These are phyloP conservation scores for Coniochaeta ligniaria DNA, from an alignment of 2,329 filamentous ascomycete species.

Conservation along the genomic window DNA sequence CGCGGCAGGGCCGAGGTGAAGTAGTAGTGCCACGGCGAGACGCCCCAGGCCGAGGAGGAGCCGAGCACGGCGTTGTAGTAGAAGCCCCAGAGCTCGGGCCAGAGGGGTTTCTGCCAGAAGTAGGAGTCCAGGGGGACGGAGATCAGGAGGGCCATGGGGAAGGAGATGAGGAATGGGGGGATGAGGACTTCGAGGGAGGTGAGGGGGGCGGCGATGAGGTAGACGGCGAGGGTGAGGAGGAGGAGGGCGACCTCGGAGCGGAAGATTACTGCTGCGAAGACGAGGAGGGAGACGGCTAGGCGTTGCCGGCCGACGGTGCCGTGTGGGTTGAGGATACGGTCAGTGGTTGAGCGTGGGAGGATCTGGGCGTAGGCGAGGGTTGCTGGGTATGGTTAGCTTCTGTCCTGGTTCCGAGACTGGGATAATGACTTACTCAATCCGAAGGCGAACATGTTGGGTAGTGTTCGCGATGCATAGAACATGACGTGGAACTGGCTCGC, in stretches of 20 bases:
- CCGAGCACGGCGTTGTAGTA: slow-evolving; percentile 85
- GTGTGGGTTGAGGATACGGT: slow-evolving; percentile 10
- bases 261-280: slow-evolving; percentile 76
- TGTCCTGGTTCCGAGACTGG: background rate
- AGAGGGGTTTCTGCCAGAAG: slow-evolving; percentile 82
- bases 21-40: slow-evolving; percentile 80
- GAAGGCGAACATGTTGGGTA: slow-evolving; percentile 97
- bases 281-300: slow-evolving; percentile 66
- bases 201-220: slow-evolving; percentile 51
- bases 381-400: slow-evolving; percentile 33
- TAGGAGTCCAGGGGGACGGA: slow-evolving; percentile 80
- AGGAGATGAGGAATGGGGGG: slow-evolving; percentile 57
- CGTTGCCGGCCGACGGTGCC: slow-evolving; percentile 40
- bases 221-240: slow-evolving; percentile 59
- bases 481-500: slow-evolving; percentile 85
- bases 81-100: slow-evolving; percentile 88
- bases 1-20: slow-evolving; percentile 74
- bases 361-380: slow-evolving; percentile 54
- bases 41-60: slow-evolving; percentile 81
- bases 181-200: slow-evolving; percentile 53
- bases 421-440: slow-evolving; percentile 57
- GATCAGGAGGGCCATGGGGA: slow-evolving; percentile 56
- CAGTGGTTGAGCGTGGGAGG: slow-evolving; percentile 23
- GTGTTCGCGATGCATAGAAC: slow-evolving; percentile 84
- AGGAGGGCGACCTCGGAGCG: slow-evolving; percentile 83